A percentile compares a stretch with the other conserved stretches of the same genome.
phyloP scores from a whole-genome alignment of 2,329 filamentous ascomycete genomes.

The Trichoderma aggressivum region DNA sequence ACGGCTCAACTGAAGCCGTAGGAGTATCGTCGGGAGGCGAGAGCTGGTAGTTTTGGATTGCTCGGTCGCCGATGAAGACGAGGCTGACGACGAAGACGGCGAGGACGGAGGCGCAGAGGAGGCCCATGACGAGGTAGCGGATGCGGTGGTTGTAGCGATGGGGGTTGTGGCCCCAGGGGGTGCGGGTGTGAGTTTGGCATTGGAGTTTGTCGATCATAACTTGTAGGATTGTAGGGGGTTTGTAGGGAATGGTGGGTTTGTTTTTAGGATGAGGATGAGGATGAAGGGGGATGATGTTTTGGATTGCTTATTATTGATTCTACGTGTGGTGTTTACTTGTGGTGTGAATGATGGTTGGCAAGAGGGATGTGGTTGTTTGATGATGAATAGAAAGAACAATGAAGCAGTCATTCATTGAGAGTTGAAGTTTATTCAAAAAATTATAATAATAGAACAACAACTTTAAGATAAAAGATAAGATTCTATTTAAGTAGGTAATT shows the following conservation, averaged over 20 bases:
- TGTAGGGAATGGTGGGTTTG: neutral
- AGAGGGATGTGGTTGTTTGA: neutral
- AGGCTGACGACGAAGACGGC: slow-evolving; percentile 24
- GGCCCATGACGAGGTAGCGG: slow-evolving; percentile 27
- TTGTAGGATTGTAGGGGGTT: neutral
- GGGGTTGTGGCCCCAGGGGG: slow-evolving; percentile 26
- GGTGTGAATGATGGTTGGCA: neutral
- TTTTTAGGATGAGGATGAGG: neutral
- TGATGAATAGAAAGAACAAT: neutral
- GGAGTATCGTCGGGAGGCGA: neutral
- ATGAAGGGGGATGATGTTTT: neutral
- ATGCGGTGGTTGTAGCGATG: slow-evolving; percentile 28
- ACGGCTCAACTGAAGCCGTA: neutral
- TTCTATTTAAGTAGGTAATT: neutral
- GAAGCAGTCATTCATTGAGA: neutral
- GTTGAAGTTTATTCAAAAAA: neutral
- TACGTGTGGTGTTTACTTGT: neutral
- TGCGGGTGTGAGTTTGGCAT: slow-evolving; percentile 32
- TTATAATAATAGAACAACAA: neutral
- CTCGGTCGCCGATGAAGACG: slow-evolving; percentile 21
- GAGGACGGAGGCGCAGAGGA: slow-evolving; percentile 25
- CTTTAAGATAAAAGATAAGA: neutral
- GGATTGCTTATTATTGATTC: neutral
- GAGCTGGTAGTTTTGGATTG: slow-evolving; percentile 3
- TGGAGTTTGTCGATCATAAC: slow-evolving; percentile 26